Conservation (phyloP, 768 basidiomycete genomes). For the Naganishia kalamii region DNA sequence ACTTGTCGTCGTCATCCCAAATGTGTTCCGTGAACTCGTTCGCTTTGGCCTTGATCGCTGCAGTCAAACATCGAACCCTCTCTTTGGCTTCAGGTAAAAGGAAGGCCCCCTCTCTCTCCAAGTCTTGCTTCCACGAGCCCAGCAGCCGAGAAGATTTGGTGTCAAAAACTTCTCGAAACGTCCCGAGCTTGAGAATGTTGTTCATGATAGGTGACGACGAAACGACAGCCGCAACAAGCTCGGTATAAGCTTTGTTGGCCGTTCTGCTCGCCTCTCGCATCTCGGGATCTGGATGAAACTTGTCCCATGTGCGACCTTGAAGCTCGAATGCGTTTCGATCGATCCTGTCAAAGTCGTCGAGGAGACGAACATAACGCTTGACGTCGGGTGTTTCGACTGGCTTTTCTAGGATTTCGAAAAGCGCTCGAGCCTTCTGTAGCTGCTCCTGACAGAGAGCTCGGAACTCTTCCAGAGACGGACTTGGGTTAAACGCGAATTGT, state of each 20-base stretch:
- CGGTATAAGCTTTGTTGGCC: not conserved
- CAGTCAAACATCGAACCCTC: not conserved
- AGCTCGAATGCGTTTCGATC: not conserved
- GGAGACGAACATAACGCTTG: not conserved
- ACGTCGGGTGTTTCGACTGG: not conserved
- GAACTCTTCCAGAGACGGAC: not conserved
- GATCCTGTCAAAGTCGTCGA: not conserved
- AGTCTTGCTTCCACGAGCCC: not conserved
- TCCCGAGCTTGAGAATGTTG: not conserved
- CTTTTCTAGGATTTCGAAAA: not conserved
- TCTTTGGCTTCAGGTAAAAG: not conserved
- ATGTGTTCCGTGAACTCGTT: not conserved
- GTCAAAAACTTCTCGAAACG: not conserved
- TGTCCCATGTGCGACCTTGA: not conserved
- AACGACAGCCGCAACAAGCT: not conserved
- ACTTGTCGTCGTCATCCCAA: not conserved
- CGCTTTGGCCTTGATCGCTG: not conserved
- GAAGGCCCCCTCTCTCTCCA: not conserved
- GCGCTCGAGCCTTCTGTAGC: not conserved
- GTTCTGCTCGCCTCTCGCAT: not conserved
- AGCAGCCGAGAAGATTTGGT: not conserved
- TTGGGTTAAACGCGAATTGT: not conserved
- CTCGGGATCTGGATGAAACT: not conserved
- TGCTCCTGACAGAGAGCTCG: not conserved
- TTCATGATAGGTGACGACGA: not conserved